These are phyloP conservation scores for Boletus huronensis DNA, from an alignment of 768 basidiomycete species.

Conservation along the genomic window DNA sequence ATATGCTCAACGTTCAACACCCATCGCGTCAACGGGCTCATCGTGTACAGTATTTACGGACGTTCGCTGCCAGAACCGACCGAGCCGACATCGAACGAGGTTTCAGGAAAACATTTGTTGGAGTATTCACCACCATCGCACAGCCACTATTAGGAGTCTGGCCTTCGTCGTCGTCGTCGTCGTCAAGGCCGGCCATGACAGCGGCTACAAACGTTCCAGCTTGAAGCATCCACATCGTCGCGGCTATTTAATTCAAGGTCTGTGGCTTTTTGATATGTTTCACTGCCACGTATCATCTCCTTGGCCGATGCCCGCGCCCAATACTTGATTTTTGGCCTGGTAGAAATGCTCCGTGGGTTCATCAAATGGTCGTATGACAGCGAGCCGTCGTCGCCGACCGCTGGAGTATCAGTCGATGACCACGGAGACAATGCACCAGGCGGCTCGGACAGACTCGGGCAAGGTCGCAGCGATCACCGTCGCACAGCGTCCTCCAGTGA, in stretches of 20 bases:
- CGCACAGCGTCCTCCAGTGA: slow-evolving; percentile 44
- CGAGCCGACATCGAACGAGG: background rate
- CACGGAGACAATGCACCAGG: slow-evolving; percentile 4
- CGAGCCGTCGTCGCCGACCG: slow-evolving; percentile 17
- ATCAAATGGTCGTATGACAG: slow-evolving; percentile 21
- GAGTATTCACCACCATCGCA: no score
- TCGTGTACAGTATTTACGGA: background rate
- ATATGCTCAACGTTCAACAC: background rate
- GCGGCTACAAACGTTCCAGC: background rate
- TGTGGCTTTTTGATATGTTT: slow-evolving; percentile 13
- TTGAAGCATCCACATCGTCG: background rate
- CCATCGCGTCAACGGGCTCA: background rate
- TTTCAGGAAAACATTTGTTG: background rate
- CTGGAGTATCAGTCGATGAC: slow-evolving; percentile 5
- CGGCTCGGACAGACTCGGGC: slow-evolving; percentile 4
- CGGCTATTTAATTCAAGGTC: slow-evolving; percentile 21
- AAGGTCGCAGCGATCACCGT: slow-evolving; percentile 20
- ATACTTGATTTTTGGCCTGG: background rate
- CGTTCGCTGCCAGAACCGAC: background rate
- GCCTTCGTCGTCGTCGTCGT: background rate
- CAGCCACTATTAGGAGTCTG: slow-evolving; percentile 16
- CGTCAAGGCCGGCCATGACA: slow-evolving; percentile 2
- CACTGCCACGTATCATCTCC: background rate
- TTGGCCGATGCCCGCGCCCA: background rate
- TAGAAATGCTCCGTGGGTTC: slow-evolving; percentile 24